phyloP scores from a whole-genome alignment of 495 filamentous ascomycete species.

The Margaritispora aquatica region DNA sequence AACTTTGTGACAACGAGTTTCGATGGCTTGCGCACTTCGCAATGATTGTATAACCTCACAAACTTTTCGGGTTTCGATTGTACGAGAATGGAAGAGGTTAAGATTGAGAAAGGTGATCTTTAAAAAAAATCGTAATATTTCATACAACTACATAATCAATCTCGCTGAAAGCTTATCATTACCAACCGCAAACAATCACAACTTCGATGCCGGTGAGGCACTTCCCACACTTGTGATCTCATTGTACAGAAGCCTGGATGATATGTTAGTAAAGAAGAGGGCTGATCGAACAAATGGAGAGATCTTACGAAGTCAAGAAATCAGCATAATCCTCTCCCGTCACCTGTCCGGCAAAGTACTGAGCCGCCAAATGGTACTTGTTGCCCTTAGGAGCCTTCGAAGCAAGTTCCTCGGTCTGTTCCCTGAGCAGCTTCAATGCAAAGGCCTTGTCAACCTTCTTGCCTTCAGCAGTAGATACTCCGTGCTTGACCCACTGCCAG shows the following conservation, averaged over 20 bases:
- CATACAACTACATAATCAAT: not conserved
- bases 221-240: conserved; percentile 84
- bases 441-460: conserved; percentile 91
- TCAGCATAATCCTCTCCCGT: conserved; percentile 97
- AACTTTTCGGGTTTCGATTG: too few relatives aligned
- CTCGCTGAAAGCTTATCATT: not conserved
- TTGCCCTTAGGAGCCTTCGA: conserved; percentile 79
- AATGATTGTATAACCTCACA: too few relatives aligned
- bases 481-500: conserved; percentile 94
- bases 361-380: conserved; percentile 83
- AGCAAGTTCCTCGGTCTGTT: conserved; percentile 73
- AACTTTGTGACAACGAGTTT: too few relatives aligned
- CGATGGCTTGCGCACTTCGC: not conserved
- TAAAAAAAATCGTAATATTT: not conserved
- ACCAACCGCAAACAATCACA: conserved; percentile 39
- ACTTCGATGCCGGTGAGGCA: conserved; percentile 66
- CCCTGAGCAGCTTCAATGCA: conserved; percentile 76
- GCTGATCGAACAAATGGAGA: not conserved
- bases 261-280: conserved; percentile 16
- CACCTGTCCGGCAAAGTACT: conserved; percentile 89
- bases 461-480: conserved; percentile 79
- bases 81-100: not conserved
- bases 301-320: conserved; percentile 77
- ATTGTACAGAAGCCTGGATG: conserved; percentile 73
- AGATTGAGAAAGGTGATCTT: not conserved